A percentile compares a stretch with the other conserved stretches of the same genome.
phyloP scores from a whole-genome alignment of 306 rosid genomes.

The Inga laurina region DNA sequence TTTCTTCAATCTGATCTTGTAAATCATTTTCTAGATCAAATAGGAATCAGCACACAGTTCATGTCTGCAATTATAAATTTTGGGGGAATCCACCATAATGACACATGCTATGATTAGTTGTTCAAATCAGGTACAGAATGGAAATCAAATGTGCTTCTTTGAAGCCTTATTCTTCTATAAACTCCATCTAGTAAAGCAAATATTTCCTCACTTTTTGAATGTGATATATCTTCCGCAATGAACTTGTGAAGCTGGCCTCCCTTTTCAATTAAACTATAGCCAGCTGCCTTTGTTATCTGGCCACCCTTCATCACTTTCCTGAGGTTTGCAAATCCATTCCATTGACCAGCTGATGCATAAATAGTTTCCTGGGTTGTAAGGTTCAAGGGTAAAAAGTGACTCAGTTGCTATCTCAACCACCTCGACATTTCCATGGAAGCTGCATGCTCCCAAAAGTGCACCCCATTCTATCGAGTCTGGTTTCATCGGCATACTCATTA shows the following conservation, averaged over 20 bases:
- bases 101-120: constrained; percentile 11
- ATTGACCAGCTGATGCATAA: constrained; percentile 63
- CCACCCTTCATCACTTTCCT: constrained; percentile 77
- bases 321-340: constrained; percentile 67
- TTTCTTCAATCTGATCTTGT: background rate
- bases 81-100: constrained; percentile 13
- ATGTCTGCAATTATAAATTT: background rate
- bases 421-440: constrained; percentile 68
- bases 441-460: constrained; percentile 78
- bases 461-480: constrained; percentile 82
- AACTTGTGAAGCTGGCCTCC: constrained; percentile 73
- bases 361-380: constrained; percentile 84
- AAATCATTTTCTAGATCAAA: constrained; percentile 14
- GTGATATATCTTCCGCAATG: constrained; percentile 75
- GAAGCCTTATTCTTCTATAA: constrained; percentile 48
- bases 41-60: constrained; percentile 6
- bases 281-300: constrained; percentile 66
- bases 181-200: constrained; percentile 57
- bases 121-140: constrained; percentile 36
- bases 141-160: constrained; percentile 29
- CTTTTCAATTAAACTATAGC: constrained; percentile 76
- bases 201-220: constrained; percentile 52
- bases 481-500: constrained; percentile 64
- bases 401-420: constrained; percentile 71
- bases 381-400: constrained; percentile 63